Base-by-base conservation (phyloP, 495 filamentous ascomycete species). In the Penicillium canariense region DNA sequence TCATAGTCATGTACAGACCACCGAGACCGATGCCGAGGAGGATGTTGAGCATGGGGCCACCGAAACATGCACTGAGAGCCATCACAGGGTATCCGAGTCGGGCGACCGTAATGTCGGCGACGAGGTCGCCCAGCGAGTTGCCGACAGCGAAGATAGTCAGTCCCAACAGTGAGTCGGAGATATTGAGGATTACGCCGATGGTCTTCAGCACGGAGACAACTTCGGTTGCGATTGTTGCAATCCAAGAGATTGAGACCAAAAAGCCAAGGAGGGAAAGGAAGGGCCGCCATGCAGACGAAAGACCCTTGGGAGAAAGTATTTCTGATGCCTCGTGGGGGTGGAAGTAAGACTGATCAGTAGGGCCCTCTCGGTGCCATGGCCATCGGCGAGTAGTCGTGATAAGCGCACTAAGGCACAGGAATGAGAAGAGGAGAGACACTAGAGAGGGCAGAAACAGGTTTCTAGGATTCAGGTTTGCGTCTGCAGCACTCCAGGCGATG, bases 21-120 rank as follows among this genome's bases (percentile, higher is more conserved):
- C 87, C 86, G 8, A 97, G 70, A 3, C 95, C 95, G 42, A 99
- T 91, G 0, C 95, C 95, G 11, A 99, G 83, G 0, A 99, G 74
- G 49, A 99, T 99, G 62, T 99, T 99, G 22, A 99, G 80, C 90
- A 99, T 90, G 0, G 95, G 95, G 0, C 95, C 95, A 14, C 95
- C 95, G 62, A 97, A 97, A 64, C 95, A 99, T 25, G 95, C 95
- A 52, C 72, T 74, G 59, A 99, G 78, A 7, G 95, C 95, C 95
- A 99, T 99, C 36, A 97, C 91, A 0, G 95, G 95, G 70, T 91
- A 96, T 1, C 95, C 94, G 0, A 97, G 80, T 12, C 89, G 77
- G 9, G 95, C 95, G 31, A 99, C 88, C 0, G 95, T 99, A 51
- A 97, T 85, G 59, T 99, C 89, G 6, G 95, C 91, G 4, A 99